These are phyloP conservation scores for Mucor velutinosus DNA, from an alignment of 371 early-diverging fungal genomes.

Conservation along the genomic window DNA sequence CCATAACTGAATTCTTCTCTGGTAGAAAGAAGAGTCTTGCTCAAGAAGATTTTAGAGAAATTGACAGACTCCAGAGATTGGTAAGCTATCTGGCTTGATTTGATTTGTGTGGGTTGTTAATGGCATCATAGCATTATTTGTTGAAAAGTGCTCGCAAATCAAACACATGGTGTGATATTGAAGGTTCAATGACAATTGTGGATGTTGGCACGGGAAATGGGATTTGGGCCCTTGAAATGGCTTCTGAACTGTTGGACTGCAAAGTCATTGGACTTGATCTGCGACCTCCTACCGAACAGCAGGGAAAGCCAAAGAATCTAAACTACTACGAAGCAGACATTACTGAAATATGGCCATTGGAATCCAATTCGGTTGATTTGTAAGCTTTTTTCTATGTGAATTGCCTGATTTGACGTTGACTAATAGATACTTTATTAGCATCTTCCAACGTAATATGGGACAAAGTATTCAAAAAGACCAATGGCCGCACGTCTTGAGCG, in stretches of 20 bases:
- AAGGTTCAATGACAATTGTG: conserved; percentile 32
- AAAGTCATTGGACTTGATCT: conserved; percentile 58
- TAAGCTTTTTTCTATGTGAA: conserved; percentile 22
- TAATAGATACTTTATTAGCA: conserved; percentile 20
- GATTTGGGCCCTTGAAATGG: conserved; percentile 65
- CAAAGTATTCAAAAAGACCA: conserved; percentile 35
- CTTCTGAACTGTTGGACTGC: conserved; percentile 44
- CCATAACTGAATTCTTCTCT: conserved; percentile 49
- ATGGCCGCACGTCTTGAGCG: conserved; percentile 38
- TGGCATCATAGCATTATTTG: conserved; percentile 41
- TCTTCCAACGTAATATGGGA: conserved; percentile 49
- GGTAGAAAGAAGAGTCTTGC: conserved; percentile 43
- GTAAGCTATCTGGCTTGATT: conserved; percentile 15
- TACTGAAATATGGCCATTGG: conserved; percentile 38
- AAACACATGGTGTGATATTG: conserved; percentile 34
- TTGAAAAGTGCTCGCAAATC: conserved; percentile 47
- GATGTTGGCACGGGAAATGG: conserved; percentile 59
- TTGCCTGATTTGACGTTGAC: not conserved
- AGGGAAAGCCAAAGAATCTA: conserved; percentile 42
- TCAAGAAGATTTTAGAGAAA: conserved; percentile 47
- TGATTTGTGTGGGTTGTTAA: not conserved
- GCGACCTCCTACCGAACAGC: conserved; percentile 37
- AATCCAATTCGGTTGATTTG: conserved; percentile 43
- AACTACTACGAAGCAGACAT: conserved; percentile 39
- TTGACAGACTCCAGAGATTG: conserved; percentile 50